Conservation (phyloP, 2,329 filamentous ascomycete species). For the Fusarium sp. region DNA sequence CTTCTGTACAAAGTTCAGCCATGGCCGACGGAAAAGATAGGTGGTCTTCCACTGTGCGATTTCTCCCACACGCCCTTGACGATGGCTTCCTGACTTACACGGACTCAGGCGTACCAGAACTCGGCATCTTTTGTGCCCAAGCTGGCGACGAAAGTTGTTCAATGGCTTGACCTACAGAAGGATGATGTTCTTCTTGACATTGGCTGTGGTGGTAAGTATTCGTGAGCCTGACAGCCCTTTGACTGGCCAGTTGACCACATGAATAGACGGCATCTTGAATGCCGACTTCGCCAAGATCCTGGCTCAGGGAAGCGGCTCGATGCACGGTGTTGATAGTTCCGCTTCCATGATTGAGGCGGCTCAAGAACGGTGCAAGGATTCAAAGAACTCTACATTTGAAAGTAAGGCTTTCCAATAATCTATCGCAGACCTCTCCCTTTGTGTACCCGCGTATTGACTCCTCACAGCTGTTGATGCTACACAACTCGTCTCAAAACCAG, state of each 20-base stretch:
- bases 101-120: constrained; percentile 69
- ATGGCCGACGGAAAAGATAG: constrained; percentile 49
- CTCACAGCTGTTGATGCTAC: constrained; percentile 64
- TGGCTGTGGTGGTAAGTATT: constrained; percentile 71
- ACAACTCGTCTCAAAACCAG: constrained; percentile 52
- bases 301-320: constrained; percentile 61
- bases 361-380: constrained; percentile 56
- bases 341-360: constrained; percentile 72
- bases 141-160: constrained; percentile 70
- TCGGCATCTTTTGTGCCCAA: constrained; percentile 77
- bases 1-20: background rate
- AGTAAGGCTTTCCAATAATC: constrained; percentile 48
- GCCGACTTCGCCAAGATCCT: constrained; percentile 66
- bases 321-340: constrained; percentile 74
- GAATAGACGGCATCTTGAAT: constrained; percentile 71
- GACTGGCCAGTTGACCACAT: constrained; percentile 14
- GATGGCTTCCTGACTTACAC: constrained; percentile 36
- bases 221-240: background rate
- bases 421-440: too few species aligned
- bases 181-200: constrained; percentile 74
- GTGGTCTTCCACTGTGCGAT: constrained; percentile 49
- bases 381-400: constrained; percentile 61
- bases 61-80: constrained; percentile 3
- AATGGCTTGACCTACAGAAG: constrained; percentile 71
- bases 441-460: constrained; percentile 8